Evolutionary conservation across 2,329 filamentous ascomycete genomes (phyloP), one percentile per base, ranked within the genome.

Genomic region (Colletotrichum sp.): DNA sequence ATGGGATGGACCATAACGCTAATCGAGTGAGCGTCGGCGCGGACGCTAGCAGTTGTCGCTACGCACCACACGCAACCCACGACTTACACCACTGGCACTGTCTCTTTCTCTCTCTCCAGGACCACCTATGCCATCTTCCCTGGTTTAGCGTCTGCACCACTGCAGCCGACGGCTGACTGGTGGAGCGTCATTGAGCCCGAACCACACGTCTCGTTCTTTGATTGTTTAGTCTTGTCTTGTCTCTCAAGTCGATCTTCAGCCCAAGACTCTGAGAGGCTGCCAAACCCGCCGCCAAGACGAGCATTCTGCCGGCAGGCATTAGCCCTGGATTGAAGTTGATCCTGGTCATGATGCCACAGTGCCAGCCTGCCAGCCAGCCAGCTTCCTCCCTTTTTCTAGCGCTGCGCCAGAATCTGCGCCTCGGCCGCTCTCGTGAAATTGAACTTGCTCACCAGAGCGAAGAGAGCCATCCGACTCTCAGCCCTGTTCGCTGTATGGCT

Each of bases 281-380:
- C 57, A 76, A 76, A 73, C 9, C 73, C 73, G 59, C 73, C 64
- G 69, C 73, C 73, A 76, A 76, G 73, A 59, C 70, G 8, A 76
- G 64, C 57, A 68, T 69, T 64, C 71, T 73, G 44, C 71, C 73
- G 64, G 73, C 73, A 68, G 73, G 73, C 70, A 73, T 28, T 75
- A 52, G 26, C 65, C 65, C 57, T 69, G 64, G 36, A 18, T 68
- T 62, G 30, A 34, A 59, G 10, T 24, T 65, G 67, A 71, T 65
- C 71, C 59, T 49, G 67, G 71, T 63, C 15, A 71, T 63, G 60
- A 57, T 71, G 67, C 67, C 68, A 68, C 73, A 57, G 39, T 73
- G 64, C 34, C 36, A 67, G 52, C 52, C 65, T 57, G 68, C 55
- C 55, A 26, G 57, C 44, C 32, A 67, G 26, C 44, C 66, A 59